phyloP scores from a whole-genome alignment of 139 green algal species.

The Desmodesmus armatus region DNA sequence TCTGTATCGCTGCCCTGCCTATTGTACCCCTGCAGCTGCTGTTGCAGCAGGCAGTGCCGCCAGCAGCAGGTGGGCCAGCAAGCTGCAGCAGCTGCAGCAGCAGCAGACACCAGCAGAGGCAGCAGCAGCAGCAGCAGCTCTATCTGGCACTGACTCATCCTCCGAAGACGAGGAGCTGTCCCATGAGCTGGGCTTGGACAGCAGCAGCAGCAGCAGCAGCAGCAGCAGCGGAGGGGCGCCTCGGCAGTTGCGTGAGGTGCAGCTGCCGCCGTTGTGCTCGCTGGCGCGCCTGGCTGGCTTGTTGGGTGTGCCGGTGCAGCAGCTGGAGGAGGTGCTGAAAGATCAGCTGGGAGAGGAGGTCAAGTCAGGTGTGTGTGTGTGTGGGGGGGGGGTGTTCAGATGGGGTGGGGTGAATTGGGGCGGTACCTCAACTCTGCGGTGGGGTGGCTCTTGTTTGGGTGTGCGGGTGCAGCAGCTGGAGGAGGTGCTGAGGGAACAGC shows the following conservation, averaged over 20 bases:
- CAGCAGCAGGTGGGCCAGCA: constrained; percentile 32
- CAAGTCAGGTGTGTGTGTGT: constrained; percentile 21
- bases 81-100: constrained; percentile 36
- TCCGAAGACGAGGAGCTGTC: constrained; percentile 1
- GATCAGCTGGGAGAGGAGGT: constrained; percentile 38
- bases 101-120: background rate
- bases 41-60: constrained; percentile 5
- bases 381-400: background rate
- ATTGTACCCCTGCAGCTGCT: background rate
- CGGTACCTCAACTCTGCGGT: background rate
- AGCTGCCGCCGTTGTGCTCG: constrained; percentile 22
- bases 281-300: constrained; percentile 41
- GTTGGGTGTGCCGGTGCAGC: constrained; percentile 9
- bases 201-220: constrained; percentile 36
- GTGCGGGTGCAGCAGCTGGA: background rate
- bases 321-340: constrained; percentile 18
- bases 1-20: background rate
- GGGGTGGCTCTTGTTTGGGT: background rate
- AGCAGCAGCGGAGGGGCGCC: constrained; percentile 6
- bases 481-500: background rate
- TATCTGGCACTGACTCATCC: background rate
- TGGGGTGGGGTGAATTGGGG: background rate
- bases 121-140: constrained; percentile 21
- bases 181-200: background rate
- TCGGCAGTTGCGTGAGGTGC: constrained; percentile 14